phyloP scores from a whole-genome alignment of 2,329 filamentous ascomycete species.

The Trichoderma arundinaceum region DNA sequence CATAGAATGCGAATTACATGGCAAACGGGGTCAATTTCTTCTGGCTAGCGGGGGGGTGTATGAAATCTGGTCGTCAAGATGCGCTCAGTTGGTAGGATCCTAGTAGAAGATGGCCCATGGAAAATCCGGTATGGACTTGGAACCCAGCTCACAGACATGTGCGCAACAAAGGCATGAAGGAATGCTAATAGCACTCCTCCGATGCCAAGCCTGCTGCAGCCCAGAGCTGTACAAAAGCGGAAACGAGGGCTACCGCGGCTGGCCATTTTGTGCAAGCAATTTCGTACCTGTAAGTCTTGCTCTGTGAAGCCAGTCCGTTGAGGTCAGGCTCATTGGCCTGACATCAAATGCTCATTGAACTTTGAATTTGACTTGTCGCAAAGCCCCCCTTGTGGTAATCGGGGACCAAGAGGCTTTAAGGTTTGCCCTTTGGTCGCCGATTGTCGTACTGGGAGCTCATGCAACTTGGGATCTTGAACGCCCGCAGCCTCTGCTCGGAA shows the following conservation, averaged over 20 bases:
- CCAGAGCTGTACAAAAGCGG: conserved; percentile 11
- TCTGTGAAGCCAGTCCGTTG: not conserved
- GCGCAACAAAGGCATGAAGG: not conserved
- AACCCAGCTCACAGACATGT: conserved; percentile 8
- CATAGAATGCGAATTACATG: not conserved
- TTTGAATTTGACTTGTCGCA: not conserved
- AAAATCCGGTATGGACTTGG: conserved; percentile 7
- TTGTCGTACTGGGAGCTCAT: conserved; percentile 1
- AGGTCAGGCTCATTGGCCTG: not conserved
- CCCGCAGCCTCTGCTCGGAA: conserved; percentile 11
- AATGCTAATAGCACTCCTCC: conserved; percentile 22
- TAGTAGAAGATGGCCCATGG: conserved; percentile 5
- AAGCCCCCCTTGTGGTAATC: not conserved
- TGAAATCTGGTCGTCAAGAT: conserved; percentile 14
- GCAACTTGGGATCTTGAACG: conserved; percentile 12
- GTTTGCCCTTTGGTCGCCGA: conserved; percentile 21
- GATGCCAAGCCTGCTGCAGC: not conserved
- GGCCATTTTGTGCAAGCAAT: not conserved
- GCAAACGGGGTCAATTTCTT: conserved; percentile 2
- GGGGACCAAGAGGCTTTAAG: conserved; percentile 11
- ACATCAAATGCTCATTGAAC: not conserved
- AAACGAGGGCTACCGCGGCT: not conserved
- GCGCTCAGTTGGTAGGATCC: conserved; percentile 2
- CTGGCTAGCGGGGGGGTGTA: conserved; percentile 5
- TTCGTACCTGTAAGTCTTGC: not conserved